phyloP scores from a whole-genome alignment of 371 early-diverging fungal genomes.

The Mucor mucedo region DNA sequence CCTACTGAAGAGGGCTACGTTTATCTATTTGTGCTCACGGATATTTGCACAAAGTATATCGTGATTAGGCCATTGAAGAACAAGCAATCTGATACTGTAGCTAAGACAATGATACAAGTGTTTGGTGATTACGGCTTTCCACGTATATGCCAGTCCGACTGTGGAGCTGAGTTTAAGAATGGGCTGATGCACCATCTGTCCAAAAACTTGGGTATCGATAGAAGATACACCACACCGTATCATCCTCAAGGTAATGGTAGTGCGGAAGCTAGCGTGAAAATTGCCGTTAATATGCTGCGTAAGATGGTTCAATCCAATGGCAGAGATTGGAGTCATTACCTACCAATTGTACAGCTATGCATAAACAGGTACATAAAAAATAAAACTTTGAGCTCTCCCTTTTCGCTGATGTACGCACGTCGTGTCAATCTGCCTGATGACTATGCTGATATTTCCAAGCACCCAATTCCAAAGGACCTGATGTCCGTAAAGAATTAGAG shows the following conservation, averaged over 20 bases:
- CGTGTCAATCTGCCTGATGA: conserved; percentile 10
- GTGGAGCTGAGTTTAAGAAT: conserved; percentile 36
- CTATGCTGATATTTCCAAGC: not conserved
- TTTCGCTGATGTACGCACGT: conserved; percentile 28
- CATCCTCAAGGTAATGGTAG: conserved; percentile 33
- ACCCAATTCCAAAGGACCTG: not conserved
- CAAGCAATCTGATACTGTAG: conserved; percentile 21
- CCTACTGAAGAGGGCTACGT: conserved; percentile 5
- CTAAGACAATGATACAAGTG: not conserved
- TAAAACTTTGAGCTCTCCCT: conserved; percentile 14
- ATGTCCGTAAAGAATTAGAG: conserved; percentile 10
- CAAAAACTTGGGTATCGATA: conserved; percentile 20
- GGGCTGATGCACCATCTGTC: conserved; percentile 4
- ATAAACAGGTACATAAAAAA: conserved; percentile 1
- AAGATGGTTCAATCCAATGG: conserved; percentile 17
- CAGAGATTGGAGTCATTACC: conserved; percentile 25
- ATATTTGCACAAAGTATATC: conserved; percentile 32
- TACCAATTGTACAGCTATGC: conserved; percentile 28
- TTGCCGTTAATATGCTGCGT: conserved; percentile 8
- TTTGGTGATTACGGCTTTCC: not conserved
- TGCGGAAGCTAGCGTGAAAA: conserved; percentile 30
- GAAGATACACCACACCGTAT: conserved; percentile 24
- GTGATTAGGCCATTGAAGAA: conserved; percentile 26
- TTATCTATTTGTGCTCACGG: conserved; percentile 28
- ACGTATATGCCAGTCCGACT: conserved; percentile 24